Percentiles rank a stretch among this genome's conserved stretches.
Conservation (phyloP, 345 rosid genomes). For the Arabidopsis suecica region DNA sequence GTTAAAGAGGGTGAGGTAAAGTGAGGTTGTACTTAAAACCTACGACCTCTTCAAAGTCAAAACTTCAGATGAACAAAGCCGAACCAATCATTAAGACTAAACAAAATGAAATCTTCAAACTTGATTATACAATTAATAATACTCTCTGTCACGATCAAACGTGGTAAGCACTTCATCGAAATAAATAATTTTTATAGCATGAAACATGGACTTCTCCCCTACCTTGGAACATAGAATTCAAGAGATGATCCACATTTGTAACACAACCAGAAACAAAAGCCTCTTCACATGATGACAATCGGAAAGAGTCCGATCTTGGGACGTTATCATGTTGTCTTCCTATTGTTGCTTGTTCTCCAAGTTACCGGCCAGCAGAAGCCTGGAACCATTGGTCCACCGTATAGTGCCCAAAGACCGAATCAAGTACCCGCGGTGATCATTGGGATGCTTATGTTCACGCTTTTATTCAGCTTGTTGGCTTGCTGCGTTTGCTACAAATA, state of each 20-base stretch:
- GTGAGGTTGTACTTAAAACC: slow-evolving; percentile 1
- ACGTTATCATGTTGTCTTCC: slow-evolving; percentile 3
- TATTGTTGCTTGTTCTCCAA: slow-evolving; percentile 30
- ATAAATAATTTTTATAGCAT: neutral
- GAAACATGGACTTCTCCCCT: neutral
- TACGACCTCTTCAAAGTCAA: slow-evolving; percentile 40
- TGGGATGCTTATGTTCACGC: slow-evolving; percentile 37
- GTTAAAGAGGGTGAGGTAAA: neutral
- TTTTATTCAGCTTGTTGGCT: slow-evolving; percentile 30
- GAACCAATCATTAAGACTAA: slow-evolving; percentile 38
- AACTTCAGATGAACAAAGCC: slow-evolving; percentile 42
- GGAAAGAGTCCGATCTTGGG: neutral
- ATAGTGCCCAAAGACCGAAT: slow-evolving; percentile 2
- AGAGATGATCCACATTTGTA: slow-evolving; percentile 19
- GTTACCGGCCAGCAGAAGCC: slow-evolving; percentile 21
- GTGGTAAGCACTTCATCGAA: slow-evolving; percentile 36
- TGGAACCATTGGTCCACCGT: neutral
- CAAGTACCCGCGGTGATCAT: slow-evolving; percentile 24
- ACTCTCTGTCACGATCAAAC: slow-evolving; percentile 27
- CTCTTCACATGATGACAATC: slow-evolving; percentile 24
- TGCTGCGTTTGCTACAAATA: slow-evolving; percentile 39
- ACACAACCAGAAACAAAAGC: neutral
- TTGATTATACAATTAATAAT: slow-evolving; percentile 2
- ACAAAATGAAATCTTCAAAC: neutral
- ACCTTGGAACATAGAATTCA: slow-evolving; percentile 7